Evolutionary conservation across 257 asterid genomes (phyloP).

Genomic region (Verbena officinalis): DNA sequence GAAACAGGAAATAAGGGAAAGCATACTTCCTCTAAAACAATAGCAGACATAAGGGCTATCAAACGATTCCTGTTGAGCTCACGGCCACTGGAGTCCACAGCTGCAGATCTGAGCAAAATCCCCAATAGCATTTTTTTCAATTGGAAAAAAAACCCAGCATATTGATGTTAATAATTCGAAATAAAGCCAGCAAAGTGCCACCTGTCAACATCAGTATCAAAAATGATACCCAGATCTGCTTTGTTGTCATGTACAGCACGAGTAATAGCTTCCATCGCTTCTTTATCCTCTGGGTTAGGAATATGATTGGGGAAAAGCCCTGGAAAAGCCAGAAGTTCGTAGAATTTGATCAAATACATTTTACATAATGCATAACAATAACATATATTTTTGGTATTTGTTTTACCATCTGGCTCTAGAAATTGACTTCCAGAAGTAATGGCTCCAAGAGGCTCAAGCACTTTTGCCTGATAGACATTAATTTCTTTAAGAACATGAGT

Average conservation of each 20-base stretch:
- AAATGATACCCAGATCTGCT: conserved; percentile 97
- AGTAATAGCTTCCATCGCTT: conserved; percentile 92
- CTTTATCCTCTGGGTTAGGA: conserved; percentile 98
- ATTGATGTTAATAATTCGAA: conserved; percentile 12
- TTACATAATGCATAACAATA: neutral
- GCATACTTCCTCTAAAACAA: conserved; percentile 90
- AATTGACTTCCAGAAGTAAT: conserved; percentile 94
- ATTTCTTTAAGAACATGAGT: conserved; percentile 11
- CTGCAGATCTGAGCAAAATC: conserved; percentile 80
- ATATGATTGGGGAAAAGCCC: conserved; percentile 98
- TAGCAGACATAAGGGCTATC: conserved; percentile 94
- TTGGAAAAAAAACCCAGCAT: conserved; percentile 3
- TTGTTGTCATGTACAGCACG: conserved; percentile 77
- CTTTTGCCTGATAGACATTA: conserved; percentile 73
- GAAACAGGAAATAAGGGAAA: conserved; percentile 22
- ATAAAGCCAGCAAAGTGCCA: conserved; percentile 30
- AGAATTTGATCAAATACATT: conserved; percentile 26
- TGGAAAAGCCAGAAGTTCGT: conserved; percentile 33
- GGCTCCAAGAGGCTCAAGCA: conserved; percentile 98
- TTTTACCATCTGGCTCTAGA: conserved; percentile 94
- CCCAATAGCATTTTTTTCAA: conserved; percentile 22
- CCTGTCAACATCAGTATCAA: conserved; percentile 99
- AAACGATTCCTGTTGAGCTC: conserved; percentile 93
- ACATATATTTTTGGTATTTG: conserved; percentile 24
- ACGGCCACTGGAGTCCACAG: conserved; percentile 90